Conservation (phyloP, 768 basidiomycete genomes). For the Hygrophorus russula region DNA sequence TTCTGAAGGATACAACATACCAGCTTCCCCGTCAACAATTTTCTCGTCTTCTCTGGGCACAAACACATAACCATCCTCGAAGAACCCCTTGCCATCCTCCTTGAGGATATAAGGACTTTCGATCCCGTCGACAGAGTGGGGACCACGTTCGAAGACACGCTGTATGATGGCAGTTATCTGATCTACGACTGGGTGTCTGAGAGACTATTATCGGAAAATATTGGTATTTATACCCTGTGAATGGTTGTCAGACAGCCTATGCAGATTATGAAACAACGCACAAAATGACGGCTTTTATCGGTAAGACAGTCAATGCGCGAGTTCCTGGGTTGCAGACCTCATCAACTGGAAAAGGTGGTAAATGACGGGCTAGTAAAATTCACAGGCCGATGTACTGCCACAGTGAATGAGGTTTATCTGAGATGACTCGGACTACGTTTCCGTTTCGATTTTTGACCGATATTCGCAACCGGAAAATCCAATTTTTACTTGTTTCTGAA, state of each 20-base stretch:
- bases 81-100: slow-evolving; percentile 60
- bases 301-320: background rate
- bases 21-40: slow-evolving; percentile 64
- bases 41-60: slow-evolving; percentile 78
- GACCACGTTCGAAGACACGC: slow-evolving; percentile 66
- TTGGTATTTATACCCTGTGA: slow-evolving; percentile 56
- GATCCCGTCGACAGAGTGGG: slow-evolving; percentile 83
- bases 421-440: slow-evolving; percentile 7
- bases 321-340: slow-evolving; percentile 27
- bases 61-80: slow-evolving; percentile 64
- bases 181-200: slow-evolving; percentile 67
- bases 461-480: background rate
- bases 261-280: slow-evolving; percentile 9
- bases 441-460: background rate
- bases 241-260: slow-evolving; percentile 45
- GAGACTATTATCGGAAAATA: slow-evolving; percentile 85
- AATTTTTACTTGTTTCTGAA: slow-evolving; percentile 14
- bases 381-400: slow-evolving; percentile 39
- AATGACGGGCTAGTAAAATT: slow-evolving; percentile 1
- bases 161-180: slow-evolving; percentile 70
- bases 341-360: slow-evolving; percentile 33
- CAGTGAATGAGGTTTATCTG: slow-evolving; percentile 38
- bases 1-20: slow-evolving; percentile 78
- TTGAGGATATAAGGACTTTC: slow-evolving; percentile 83
- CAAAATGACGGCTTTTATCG: slow-evolving; percentile 38